Evolutionary conservation across 75 land plant genomes (phyloP).

Genomic region (Picea glauca): DNA sequence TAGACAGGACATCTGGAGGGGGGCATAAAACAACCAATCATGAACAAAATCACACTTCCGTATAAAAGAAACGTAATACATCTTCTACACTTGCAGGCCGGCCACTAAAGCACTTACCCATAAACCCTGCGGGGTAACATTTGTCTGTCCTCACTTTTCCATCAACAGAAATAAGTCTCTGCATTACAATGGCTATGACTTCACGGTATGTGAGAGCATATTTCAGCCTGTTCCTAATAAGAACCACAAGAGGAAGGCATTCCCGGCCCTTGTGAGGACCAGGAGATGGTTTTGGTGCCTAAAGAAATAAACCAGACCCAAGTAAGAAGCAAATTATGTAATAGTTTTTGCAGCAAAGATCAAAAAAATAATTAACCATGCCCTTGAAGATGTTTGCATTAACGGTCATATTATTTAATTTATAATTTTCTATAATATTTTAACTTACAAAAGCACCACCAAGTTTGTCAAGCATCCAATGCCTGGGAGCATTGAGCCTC

Average conservation of each 20-base stretch:
- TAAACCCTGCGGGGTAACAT: slow-evolving; percentile 87
- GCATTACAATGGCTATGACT: slow-evolving; percentile 82
- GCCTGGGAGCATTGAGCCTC: slow-evolving; percentile 86
- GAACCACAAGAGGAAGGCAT: slow-evolving; percentile 79
- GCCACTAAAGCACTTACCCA: slow-evolving; percentile 51
- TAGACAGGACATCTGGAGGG: slow-evolving; percentile 51
- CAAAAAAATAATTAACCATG: neutral
- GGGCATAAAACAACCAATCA: neutral
- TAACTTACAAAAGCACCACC: slow-evolving; percentile 27
- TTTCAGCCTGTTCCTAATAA: slow-evolving; percentile 71
- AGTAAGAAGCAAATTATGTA: neutral
- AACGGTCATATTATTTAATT: neutral
- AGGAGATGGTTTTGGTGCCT: slow-evolving; percentile 92
- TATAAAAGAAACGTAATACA: neutral
- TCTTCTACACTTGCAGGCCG: neutral
- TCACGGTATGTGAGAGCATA: slow-evolving; percentile 91
- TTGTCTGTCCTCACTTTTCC: slow-evolving; percentile 86
- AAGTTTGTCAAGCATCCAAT: slow-evolving; percentile 93
- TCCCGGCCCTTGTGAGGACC: slow-evolving; percentile 91
- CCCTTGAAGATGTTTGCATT: neutral
- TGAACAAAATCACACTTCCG: neutral
- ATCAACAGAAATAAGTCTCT: slow-evolving; percentile 69
- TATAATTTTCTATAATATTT: neutral
- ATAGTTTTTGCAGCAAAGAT: neutral
- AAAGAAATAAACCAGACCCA: neutral